Evolutionary conservation across 345 rosid genomes (phyloP).

Genomic region (Moricandia moricandioides): DNA sequence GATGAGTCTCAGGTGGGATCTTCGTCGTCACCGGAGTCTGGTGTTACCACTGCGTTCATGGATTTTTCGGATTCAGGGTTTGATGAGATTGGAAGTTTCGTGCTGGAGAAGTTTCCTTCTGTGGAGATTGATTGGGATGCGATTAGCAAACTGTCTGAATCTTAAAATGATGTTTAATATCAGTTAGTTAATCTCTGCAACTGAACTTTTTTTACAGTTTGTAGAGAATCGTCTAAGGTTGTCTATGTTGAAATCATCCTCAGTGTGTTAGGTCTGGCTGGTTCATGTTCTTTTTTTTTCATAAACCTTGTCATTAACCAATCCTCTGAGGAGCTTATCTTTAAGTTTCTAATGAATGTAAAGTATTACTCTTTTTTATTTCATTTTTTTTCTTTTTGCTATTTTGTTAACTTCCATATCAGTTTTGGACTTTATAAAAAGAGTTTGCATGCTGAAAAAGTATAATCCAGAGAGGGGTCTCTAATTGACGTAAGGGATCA

Average conservation of each 20-base stretch:
- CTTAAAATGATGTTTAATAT: conserved; percentile 24
- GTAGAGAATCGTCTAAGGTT: conserved; percentile 37
- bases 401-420: not conserved
- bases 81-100: conserved; percentile 45
- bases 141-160: conserved; percentile 48
- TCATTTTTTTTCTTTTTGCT: not conserved
- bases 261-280: conserved; percentile 35
- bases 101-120: conserved; percentile 70
- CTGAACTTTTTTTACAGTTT: conserved; percentile 55
- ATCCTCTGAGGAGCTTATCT: conserved; percentile 16
- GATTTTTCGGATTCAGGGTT: conserved; percentile 45
- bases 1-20: conserved; percentile 52
- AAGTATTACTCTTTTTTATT: conserved; percentile 5
- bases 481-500: conserved; percentile 9
- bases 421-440: not conserved
- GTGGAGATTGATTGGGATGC: conserved; percentile 93
- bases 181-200: conserved; percentile 44
- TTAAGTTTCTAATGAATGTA: conserved; percentile 21
- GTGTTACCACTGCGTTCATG: conserved; percentile 39
- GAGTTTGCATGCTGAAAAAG: conserved; percentile 5
- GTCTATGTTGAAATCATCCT: conserved; percentile 21
- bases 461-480: conserved; percentile 8
- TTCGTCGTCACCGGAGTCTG: conserved; percentile 64
- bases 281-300: conserved; percentile 13
- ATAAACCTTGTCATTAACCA: conserved; percentile 19